phyloP scores from a whole-genome alignment of 2,329 filamentous ascomycete species.

The Aspergillus bombycis region DNA sequence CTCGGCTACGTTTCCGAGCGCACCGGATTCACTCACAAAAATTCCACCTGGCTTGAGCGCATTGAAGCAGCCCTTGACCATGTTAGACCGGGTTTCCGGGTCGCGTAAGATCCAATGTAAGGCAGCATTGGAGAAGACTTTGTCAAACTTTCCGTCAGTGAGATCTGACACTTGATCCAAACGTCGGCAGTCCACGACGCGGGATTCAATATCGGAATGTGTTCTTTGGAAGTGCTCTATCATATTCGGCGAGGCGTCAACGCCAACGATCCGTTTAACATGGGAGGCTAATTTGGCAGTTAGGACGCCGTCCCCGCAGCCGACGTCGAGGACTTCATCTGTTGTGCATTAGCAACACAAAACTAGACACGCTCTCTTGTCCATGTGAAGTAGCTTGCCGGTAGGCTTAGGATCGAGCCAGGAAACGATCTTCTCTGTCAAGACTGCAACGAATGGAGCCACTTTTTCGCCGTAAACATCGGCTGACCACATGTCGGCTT shows the following conservation, averaged over 20 bases:
- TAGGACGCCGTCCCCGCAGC: constrained; percentile 67
- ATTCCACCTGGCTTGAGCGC: constrained; percentile 59
- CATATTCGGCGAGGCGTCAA: constrained; percentile 64
- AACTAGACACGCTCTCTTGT: not conserved
- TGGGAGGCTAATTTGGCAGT: constrained; percentile 56
- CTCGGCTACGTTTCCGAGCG: constrained; percentile 69
- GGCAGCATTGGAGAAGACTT: constrained; percentile 69
- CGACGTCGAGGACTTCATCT: constrained; percentile 64
- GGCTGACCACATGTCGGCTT: not conserved
- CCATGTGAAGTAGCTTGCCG: not conserved
- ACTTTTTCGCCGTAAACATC: constrained; percentile 2
- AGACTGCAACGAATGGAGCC: not conserved
- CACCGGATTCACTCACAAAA: constrained; percentile 73
- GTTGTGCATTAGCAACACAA: not conserved
- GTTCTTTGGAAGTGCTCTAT: constrained; percentile 55
- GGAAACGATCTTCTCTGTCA: constrained; percentile 1
- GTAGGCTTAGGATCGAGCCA: constrained; percentile 58
- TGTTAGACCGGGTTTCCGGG: constrained; percentile 47
- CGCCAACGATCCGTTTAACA: constrained; percentile 58
- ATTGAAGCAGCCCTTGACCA: constrained; percentile 58
- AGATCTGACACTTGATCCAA: constrained; percentile 32
- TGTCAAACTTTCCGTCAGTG: constrained; percentile 45
- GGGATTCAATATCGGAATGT: constrained; percentile 37
- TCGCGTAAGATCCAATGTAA: constrained; percentile 68
- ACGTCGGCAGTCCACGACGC: constrained; percentile 40